These are phyloP conservation scores for Mrakia hoshinonis DNA, from an alignment of 768 basidiomycete genomes.

Conservation along the genomic window DNA sequence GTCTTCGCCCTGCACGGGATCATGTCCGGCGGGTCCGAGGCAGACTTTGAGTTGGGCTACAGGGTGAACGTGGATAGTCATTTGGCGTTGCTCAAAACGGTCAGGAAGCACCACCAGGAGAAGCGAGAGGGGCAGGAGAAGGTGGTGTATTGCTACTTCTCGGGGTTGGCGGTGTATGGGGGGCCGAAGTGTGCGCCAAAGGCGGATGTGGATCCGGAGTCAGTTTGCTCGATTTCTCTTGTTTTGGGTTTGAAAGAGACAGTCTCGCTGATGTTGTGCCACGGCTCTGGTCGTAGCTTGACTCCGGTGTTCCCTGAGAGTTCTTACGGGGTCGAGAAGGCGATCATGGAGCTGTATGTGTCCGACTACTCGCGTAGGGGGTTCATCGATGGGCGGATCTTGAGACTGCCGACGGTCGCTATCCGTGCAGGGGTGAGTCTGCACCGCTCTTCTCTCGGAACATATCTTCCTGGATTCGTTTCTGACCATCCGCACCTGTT, in stretches of 20 bases:
- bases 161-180: slow-evolving; percentile 38
- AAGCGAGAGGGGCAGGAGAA: slow-evolving; percentile 29
- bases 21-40: slow-evolving; percentile 57
- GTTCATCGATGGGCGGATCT: slow-evolving; percentile 36
- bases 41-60: slow-evolving; percentile 52
- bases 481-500: too few relatives aligned
- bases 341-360: slow-evolving; percentile 39
- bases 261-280: neutral
- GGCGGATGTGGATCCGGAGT: slow-evolving; percentile 36
- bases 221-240: slow-evolving; percentile 2
- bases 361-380: slow-evolving; percentile 41
- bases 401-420: slow-evolving; percentile 40
- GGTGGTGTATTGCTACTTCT: slow-evolving; percentile 38
- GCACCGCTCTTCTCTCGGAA: slow-evolving; percentile 7
- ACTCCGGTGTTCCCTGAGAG: slow-evolving; percentile 39
- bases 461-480: too few relatives aligned
- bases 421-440: slow-evolving; percentile 37
- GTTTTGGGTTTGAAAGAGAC: neutral
- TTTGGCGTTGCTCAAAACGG: slow-evolving; percentile 34
- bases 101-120: slow-evolving; percentile 34
- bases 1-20: slow-evolving; percentile 43
- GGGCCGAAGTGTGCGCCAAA: slow-evolving; percentile 33
- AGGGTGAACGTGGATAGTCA: slow-evolving; percentile 41
- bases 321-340: slow-evolving; percentile 40
- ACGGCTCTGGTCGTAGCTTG: slow-evolving; percentile 23